Evolutionary conservation across 805 yeast genomes (phyloP).

Genomic region (Candida bentonensis): DNA sequence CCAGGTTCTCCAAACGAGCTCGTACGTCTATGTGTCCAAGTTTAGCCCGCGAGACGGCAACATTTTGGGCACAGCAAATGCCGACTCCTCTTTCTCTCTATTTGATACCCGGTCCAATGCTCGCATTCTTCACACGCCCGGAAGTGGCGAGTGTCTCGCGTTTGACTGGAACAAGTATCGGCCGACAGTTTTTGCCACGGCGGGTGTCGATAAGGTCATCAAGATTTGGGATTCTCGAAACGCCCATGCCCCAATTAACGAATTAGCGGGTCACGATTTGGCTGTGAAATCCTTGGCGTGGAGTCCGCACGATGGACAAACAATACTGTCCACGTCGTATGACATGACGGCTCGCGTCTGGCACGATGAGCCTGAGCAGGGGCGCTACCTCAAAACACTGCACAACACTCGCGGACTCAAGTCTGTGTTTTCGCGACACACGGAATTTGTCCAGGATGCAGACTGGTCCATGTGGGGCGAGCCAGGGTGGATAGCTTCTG

Average conservation of each 20-base stretch:
- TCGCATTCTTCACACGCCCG: conserved; percentile 38
- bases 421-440: conserved; percentile 52
- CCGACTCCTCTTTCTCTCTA: conserved; percentile 56
- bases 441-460: conserved; percentile 83
- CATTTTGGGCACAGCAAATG: conserved; percentile 54
- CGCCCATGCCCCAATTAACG: conserved; percentile 57
- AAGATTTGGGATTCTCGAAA: conserved; percentile 82
- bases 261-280: conserved; percentile 73
- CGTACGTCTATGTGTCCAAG: conserved; percentile 66
- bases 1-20: conserved; percentile 23
- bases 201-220: conserved; percentile 80
- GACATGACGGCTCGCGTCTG: conserved; percentile 89
- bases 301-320: conserved; percentile 76
- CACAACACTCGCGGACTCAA: conserved; percentile 25
- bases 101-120: conserved; percentile 60
- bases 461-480: conserved; percentile 97
- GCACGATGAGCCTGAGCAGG: conserved; percentile 49
- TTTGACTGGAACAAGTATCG: conserved; percentile 89
- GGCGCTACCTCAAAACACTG: conserved; percentile 8
- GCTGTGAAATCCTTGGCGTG: conserved; percentile 74
- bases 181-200: conserved; percentile 65
- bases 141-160: conserved; percentile 65
- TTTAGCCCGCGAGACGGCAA: conserved; percentile 79
- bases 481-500: conserved; percentile 89
- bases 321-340: conserved; percentile 63